A percentile compares a stretch with the other conserved stretches of the same genome.
Evolutionary conservation across 2,329 filamentous ascomycete genomes (phyloP).

Genomic region (Elsinoe batatas): DNA sequence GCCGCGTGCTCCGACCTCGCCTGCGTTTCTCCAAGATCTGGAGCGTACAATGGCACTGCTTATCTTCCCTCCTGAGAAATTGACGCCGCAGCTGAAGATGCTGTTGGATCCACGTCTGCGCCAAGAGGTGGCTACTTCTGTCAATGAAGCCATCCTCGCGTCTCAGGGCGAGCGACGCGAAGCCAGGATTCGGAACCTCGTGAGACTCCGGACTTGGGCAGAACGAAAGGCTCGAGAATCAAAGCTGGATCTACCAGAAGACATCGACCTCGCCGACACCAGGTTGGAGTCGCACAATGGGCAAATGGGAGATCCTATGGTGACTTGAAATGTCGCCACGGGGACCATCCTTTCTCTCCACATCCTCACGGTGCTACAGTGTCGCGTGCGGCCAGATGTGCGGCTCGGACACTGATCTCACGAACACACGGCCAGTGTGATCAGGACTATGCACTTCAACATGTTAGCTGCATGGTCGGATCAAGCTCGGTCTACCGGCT

Average conservation of each 20-base stretch:
- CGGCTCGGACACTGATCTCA: too few relatives aligned
- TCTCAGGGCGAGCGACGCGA: constrained; percentile 64
- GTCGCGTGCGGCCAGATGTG: too few relatives aligned
- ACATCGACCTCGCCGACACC: constrained; percentile 32
- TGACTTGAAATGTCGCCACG: constrained; percentile 17
- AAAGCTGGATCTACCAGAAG: constrained; percentile 31
- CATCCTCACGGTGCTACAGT: too few relatives aligned
- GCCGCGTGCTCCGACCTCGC: constrained; percentile 72
- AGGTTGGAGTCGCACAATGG: constrained; percentile 18
- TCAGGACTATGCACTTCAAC: too few relatives aligned
- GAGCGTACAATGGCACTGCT: constrained; percentile 89
- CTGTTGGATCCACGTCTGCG: constrained; percentile 72
- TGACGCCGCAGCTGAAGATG: constrained; percentile 64
- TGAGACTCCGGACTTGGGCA: constrained; percentile 76
- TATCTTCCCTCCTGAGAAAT: constrained; percentile 72
- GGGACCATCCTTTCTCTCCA: neutral
- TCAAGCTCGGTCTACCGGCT: neutral
- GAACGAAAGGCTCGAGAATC: constrained; percentile 51
- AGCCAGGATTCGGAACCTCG: constrained; percentile 70
- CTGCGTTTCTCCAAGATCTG: constrained; percentile 72
- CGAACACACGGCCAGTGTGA: too few relatives aligned
- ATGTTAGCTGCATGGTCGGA: neutral
- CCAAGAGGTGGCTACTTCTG: constrained; percentile 70
- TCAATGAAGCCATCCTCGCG: constrained; percentile 79
- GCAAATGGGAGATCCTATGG: constrained; percentile 28